Percentiles rank a stretch among this genome's conserved stretches.
Evolutionary conservation across 306 rosid species (phyloP).

Genomic region (Quercus rubra): DNA sequence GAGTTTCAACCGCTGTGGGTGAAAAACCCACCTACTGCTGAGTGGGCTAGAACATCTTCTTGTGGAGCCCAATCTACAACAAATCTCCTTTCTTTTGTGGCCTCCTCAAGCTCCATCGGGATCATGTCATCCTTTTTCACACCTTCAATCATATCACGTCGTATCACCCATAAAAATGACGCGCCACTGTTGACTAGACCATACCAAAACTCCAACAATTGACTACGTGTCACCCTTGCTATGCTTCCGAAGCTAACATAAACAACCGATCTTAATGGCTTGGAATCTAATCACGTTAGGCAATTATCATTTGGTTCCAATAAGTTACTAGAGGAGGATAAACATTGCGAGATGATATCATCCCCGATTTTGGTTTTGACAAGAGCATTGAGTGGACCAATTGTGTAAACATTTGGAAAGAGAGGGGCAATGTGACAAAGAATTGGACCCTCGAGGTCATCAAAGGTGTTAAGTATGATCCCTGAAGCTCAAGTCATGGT

Average conservation of each 20-base stretch:
- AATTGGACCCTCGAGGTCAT: neutral
- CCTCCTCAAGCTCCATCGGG: slow-evolving; percentile 13
- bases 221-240: neutral
- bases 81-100: slow-evolving; percentile 11
- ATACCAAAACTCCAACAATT: slow-evolving; percentile 38
- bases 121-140: neutral
- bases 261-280: slow-evolving; percentile 27
- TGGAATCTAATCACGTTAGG: slow-evolving; percentile 36
- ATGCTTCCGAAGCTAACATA: slow-evolving; percentile 46
- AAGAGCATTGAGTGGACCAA: no score
- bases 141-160: neutral
- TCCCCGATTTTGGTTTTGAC: no score
- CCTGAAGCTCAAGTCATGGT: no score
- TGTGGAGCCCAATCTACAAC: slow-evolving; percentile 35
- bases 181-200: slow-evolving; percentile 30
- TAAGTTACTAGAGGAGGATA: neutral
- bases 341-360: no score
- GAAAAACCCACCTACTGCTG: slow-evolving; percentile 26
- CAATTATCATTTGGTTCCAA: slow-evolving; percentile 23
- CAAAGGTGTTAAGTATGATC: no score
- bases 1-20: slow-evolving; percentile 21
- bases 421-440: neutral
- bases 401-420: no score
- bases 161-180: slow-evolving; percentile 36
- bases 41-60: slow-evolving; percentile 30